Percentiles rank a stretch among this genome's conserved stretches.
phyloP scores from a whole-genome alignment of 108 stramenopile species.

The Nannochloropsis salina region DNA sequence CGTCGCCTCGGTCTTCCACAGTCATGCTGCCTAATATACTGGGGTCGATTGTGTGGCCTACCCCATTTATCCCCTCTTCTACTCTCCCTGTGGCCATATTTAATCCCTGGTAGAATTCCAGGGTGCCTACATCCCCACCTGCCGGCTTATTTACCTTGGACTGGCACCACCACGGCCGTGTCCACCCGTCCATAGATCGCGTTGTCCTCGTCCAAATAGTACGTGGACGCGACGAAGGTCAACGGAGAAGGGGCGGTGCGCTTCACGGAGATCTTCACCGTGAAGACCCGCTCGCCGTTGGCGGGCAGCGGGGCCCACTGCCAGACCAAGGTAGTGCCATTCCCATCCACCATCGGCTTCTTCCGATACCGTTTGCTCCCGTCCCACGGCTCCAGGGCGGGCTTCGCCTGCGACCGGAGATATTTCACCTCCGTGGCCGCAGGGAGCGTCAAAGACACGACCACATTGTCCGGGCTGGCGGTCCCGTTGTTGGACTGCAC shows the following conservation, averaged over 20 bases:
- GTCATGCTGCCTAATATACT: no score
- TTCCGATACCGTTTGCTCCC: neutral
- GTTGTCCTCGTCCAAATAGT: neutral
- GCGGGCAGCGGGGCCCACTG: neutral
- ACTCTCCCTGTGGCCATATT: no score
- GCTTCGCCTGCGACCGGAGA: neutral
- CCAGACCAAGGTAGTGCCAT: neutral
- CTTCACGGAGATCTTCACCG: neutral
- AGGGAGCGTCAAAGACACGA: neutral
- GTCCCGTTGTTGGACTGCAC: neutral
- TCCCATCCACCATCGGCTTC: neutral
- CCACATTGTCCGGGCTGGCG: neutral
- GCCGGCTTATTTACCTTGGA: no score
- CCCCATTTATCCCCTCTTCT: no score
- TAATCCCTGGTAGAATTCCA: no score
- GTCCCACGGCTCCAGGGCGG: neutral
- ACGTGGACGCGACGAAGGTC: neutral
- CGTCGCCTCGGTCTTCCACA: no score
- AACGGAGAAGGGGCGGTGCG: neutral
- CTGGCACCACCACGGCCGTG: no score
- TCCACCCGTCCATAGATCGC: neutral
- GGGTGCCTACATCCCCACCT: no score
- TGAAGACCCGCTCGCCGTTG: neutral
- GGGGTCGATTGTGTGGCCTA: no score
- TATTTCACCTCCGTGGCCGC: neutral